These are phyloP conservation scores for Stagonosporopsis vannaccii DNA, from an alignment of 2,329 filamentous ascomycete species.

Conservation along the genomic window DNA sequence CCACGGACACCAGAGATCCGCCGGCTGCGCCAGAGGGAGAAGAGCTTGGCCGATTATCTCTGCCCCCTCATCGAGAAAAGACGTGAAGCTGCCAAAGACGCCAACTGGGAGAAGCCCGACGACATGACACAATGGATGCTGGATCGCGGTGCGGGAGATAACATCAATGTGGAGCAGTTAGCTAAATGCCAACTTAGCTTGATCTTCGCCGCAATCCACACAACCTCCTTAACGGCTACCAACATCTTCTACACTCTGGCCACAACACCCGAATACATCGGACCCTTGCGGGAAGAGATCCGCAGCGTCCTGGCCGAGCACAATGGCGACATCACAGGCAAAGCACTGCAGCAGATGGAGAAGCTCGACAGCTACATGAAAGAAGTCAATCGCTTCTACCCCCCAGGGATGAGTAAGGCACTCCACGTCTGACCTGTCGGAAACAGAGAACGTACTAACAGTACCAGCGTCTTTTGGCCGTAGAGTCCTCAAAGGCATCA, in stretches of 20 bases:
- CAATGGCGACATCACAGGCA: conserved; percentile 36
- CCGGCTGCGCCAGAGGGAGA: conserved; percentile 28
- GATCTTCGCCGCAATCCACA: conserved; percentile 44
- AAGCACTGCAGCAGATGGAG: conserved; percentile 43
- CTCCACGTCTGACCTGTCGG: not conserved
- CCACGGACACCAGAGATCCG: conserved; percentile 36
- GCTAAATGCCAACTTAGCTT: conserved; percentile 30
- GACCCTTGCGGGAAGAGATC: conserved; percentile 53
- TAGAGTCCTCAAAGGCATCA: conserved; percentile 60
- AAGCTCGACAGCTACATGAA: conserved; percentile 51
- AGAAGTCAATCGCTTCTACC: conserved; percentile 39
- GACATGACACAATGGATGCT: conserved; percentile 51
- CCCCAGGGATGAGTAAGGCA: conserved; percentile 31
- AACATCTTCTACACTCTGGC: conserved; percentile 44
- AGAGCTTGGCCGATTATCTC: conserved; percentile 23
- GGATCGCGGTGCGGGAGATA: conserved; percentile 27
- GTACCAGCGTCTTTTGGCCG: conserved; percentile 55
- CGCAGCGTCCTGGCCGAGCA: conserved; percentile 49
- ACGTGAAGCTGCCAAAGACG: conserved; percentile 32
- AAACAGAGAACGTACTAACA: not conserved
- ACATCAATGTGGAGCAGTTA: conserved; percentile 2
- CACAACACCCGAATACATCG: conserved; percentile 50
- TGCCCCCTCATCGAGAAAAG: conserved; percentile 37
- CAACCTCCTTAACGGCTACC: conserved; percentile 35
- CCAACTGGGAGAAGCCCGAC: conserved; percentile 43